These are phyloP conservation scores for Chenopodium berlandieri DNA, from an alignment of 148 eudicot genomes.

Conservation along the genomic window DNA sequence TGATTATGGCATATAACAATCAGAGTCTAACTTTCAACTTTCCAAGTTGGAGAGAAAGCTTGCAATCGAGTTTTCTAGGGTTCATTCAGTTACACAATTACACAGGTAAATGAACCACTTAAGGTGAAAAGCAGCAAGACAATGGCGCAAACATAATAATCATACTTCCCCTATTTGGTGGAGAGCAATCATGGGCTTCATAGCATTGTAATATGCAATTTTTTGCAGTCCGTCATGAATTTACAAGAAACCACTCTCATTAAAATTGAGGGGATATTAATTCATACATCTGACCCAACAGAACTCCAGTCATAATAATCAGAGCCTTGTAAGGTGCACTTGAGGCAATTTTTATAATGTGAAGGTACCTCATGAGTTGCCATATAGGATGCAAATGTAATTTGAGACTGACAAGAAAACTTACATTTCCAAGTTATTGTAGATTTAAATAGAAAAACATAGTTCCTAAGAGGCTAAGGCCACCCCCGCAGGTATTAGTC, in stretches of 20 bases:
- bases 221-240: background rate
- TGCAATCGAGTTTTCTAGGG: background rate
- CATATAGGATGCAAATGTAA: background rate
- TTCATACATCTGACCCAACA: background rate
- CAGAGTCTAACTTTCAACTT: background rate
- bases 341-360: background rate
- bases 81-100: background rate
- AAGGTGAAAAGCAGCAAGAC: background rate
- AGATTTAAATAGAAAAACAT: background rate
- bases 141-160: background rate
- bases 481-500: background rate
- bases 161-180: background rate
- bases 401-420: background rate
- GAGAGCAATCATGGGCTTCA: background rate
- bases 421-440: background rate
- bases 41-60: background rate
- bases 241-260: background rate
- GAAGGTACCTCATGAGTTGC: background rate
- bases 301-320: background rate
- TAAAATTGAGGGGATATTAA: background rate
- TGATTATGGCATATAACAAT: background rate
- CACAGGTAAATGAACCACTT: background rate
- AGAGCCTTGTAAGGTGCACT: background rate
- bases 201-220: background rate
- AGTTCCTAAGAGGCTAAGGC: background rate